Percentiles rank a stretch among this genome's conserved stretches.
These are phyloP conservation scores for Mastigamoeba balamuthi DNA, from an alignment of 78 protist genomes.

Conservation along the genomic window DNA sequence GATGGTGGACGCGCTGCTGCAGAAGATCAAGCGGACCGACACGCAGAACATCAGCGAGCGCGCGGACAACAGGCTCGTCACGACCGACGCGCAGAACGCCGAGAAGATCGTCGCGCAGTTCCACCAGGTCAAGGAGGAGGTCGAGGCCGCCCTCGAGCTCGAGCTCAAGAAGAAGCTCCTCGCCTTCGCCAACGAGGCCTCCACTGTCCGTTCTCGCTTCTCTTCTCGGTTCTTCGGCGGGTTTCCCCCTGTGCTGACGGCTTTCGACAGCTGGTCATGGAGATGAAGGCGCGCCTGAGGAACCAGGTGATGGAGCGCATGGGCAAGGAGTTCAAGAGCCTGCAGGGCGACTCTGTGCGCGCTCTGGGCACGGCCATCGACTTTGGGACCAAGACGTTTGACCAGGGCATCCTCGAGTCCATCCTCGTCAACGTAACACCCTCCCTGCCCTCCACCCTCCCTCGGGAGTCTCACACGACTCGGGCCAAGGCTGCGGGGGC, in stretches of 20 bases:
- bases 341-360: constrained; percentile 19
- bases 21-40: constrained; percentile 41
- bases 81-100: constrained; percentile 28
- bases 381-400: constrained; percentile 48
- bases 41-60: constrained; percentile 17
- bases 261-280: background rate
- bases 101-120: constrained; percentile 40
- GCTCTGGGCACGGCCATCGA: constrained; percentile 41
- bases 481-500: constrained; percentile 47
- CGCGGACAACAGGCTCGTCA: constrained; percentile 2
- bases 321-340: constrained; percentile 16
- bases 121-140: constrained; percentile 29
- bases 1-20: constrained; percentile 7
- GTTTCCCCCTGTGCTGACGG: too few relatives aligned
- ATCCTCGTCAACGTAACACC: background rate
- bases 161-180: constrained; percentile 32
- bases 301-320: constrained; percentile 27
- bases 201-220: background rate
- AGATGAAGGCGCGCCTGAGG: constrained; percentile 29
- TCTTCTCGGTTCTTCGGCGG: too few relatives aligned
- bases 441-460: background rate
- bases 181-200: constrained; percentile 21
- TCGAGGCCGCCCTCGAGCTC: constrained; percentile 30
- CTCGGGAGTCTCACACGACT: constrained; percentile 12
- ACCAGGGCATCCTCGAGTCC: background rate